Conservation (phyloP, 2,329 filamentous ascomycete genomes). For the Paecilomyces dactylethromorphus region DNA sequence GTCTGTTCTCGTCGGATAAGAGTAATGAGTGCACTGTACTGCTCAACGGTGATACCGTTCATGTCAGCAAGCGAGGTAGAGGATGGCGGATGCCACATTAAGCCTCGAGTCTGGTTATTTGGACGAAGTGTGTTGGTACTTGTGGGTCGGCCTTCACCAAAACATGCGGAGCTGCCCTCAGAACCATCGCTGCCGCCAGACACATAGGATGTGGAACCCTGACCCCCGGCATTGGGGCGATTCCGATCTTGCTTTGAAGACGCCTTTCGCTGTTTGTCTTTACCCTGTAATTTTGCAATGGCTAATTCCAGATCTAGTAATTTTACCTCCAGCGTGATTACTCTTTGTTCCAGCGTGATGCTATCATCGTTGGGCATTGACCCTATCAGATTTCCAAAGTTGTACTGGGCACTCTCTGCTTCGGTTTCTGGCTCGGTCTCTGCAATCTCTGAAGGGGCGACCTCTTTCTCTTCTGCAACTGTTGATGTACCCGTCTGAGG, state of each 20-base stretch:
- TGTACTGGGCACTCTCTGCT: conserved; percentile 20
- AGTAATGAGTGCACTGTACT: conserved; percentile 41
- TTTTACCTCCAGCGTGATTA: conserved; percentile 46
- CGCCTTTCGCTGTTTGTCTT: conserved; percentile 9
- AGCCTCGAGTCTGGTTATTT: conserved; percentile 18
- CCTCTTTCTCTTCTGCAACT: background rate
- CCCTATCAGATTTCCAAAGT: conserved; percentile 32
- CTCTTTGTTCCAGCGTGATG: conserved; percentile 37
- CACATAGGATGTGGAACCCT: conserved; percentile 8
- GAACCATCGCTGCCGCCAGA: conserved; percentile 7
- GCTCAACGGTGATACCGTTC: conserved; percentile 36
- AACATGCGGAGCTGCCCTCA: conserved; percentile 5
- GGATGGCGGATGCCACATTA: conserved; percentile 19
- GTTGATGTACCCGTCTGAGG: conserved; percentile 4
- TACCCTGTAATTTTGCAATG: conserved; percentile 41
- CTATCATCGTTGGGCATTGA: conserved; percentile 35
- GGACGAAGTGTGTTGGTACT: conserved; percentile 19
- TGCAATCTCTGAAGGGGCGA: conserved; percentile 2
- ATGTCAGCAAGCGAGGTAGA: conserved; percentile 25
- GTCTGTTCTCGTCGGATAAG: conserved; percentile 41
- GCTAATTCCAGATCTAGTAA: conserved; percentile 45
- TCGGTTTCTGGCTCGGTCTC: conserved; percentile 11
- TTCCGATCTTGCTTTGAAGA: conserved; percentile 5
- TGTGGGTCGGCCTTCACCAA: conserved; percentile 16
- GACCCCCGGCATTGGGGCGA: conserved; percentile 7